phyloP scores from a whole-genome alignment of 306 rosid species.

The Abrus pulchellus region DNA sequence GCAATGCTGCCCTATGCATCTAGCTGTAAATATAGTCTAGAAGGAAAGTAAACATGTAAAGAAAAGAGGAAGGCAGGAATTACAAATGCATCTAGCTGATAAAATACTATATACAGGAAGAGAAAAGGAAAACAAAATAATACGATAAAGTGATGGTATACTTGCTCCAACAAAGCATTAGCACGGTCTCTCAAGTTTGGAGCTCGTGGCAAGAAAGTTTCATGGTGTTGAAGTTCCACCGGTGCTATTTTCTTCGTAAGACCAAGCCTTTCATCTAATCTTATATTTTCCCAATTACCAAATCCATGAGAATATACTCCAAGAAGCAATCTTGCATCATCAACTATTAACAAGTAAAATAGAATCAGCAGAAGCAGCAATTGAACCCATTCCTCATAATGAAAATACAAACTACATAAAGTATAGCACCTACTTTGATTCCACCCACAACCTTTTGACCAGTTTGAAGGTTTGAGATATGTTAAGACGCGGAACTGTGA shows the following conservation, averaged over 20 bases:
- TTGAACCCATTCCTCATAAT: neutral
- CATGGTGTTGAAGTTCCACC: slow-evolving; percentile 97
- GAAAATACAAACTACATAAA: slow-evolving; percentile 38
- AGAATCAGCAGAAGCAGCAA: slow-evolving; percentile 43
- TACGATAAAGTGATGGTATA: slow-evolving; percentile 49
- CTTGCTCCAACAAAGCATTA: slow-evolving; percentile 96
- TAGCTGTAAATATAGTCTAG: no score
- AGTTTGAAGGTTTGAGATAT: slow-evolving; percentile 92
- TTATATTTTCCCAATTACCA: slow-evolving; percentile 96
- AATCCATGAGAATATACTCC: slow-evolving; percentile 95
- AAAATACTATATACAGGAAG: neutral
- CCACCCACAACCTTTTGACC: slow-evolving; percentile 99
- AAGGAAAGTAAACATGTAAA: no score
- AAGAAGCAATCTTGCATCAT: slow-evolving; percentile 97
- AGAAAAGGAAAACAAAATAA: slow-evolving; percentile 1
- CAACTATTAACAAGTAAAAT: slow-evolving; percentile 66
- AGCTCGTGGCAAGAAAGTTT: slow-evolving; percentile 98
- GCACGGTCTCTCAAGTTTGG: slow-evolving; percentile 99
- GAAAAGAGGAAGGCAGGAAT: no score
- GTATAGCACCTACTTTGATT: slow-evolving; percentile 84
- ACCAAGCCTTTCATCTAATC: slow-evolving; percentile 96
- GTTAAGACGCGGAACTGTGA: slow-evolving; percentile 87
- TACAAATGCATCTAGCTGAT: no score
- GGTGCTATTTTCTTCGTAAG: slow-evolving; percentile 96
- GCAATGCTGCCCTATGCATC: neutral